These are phyloP conservation scores for Calocera cornea DNA, from an alignment of 768 basidiomycete genomes.

Conservation along the genomic window DNA sequence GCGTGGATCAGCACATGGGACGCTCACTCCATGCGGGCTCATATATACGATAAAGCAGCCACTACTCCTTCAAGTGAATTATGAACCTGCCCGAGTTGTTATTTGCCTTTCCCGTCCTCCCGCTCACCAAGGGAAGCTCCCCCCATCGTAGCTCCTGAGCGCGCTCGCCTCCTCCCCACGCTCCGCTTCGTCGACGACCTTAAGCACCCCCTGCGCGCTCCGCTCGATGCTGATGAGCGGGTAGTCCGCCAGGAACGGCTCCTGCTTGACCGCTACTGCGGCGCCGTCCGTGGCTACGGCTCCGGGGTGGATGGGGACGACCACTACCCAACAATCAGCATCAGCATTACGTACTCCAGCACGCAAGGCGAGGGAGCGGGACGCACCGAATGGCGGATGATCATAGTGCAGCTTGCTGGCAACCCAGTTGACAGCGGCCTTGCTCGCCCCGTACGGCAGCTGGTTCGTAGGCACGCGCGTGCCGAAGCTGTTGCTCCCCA, in stretches of 20 bases:
- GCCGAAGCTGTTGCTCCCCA: neutral
- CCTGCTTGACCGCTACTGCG: no score
- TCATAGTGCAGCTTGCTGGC: conserved; percentile 7
- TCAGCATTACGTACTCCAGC: no score
- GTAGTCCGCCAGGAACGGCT: neutral
- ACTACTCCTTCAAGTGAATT: no score
- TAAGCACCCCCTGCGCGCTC: neutral
- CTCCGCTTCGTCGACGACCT: neutral
- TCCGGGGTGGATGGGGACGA: no score
- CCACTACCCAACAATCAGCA: no score
- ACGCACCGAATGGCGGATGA: neutral
- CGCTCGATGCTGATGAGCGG: neutral
- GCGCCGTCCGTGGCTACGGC: no score
- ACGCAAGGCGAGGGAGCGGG: neutral
- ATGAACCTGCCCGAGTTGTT: no score
- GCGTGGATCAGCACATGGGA: no score
- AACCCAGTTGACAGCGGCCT: conserved; percentile 14
- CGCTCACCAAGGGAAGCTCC: neutral
- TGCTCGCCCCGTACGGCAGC: conserved; percentile 8
- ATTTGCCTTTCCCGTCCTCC: no score
- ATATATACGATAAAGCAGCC: no score
- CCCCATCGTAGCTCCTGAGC: neutral
- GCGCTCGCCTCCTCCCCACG: neutral
- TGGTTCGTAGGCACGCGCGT: neutral
- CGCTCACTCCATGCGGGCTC: no score